Evolutionary conservation across 2,329 filamentous ascomycete genomes (phyloP).

Genomic region (Cercospora sp.): DNA sequence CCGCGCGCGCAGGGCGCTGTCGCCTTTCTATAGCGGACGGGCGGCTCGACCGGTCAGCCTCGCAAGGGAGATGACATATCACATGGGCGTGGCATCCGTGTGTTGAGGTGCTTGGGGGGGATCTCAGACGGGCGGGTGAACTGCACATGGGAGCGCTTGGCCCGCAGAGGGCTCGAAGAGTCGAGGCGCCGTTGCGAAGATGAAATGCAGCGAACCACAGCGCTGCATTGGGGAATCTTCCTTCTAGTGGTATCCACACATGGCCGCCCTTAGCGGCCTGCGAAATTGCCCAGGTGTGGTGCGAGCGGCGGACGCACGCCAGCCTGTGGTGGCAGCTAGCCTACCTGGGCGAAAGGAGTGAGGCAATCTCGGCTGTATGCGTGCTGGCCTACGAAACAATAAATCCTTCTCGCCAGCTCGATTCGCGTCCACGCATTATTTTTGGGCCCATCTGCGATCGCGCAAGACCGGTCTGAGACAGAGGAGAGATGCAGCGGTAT

Average conservation of each 20-base stretch:
- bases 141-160: slow-evolving; percentile 3
- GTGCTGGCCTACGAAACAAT: slow-evolving; percentile 1
- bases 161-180: not conserved
- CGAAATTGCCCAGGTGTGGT: slow-evolving; percentile 11
- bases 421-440: not conserved
- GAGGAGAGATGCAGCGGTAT: not conserved
- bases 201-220: slow-evolving; percentile 1
- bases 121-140: not conserved
- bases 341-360: not conserved
- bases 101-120: not conserved
- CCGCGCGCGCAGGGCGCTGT: not conserved
- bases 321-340: not conserved
- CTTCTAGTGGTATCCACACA: slow-evolving; percentile 11
- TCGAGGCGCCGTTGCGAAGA: not conserved
- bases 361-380: slow-evolving; percentile 8
- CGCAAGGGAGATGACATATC: not conserved
- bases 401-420: slow-evolving; percentile 5
- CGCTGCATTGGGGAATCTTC: not conserved
- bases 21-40: slow-evolving; percentile 14
- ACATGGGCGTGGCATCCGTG: not conserved
- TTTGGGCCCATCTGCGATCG: not conserved
- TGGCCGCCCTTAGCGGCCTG: slow-evolving; percentile 5
- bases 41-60: not conserved
- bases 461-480: not conserved
- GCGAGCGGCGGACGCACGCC: not conserved